Evolutionary conservation across 164 flowering plant species (phyloP).

Genomic region (Vitis riparia): DNA sequence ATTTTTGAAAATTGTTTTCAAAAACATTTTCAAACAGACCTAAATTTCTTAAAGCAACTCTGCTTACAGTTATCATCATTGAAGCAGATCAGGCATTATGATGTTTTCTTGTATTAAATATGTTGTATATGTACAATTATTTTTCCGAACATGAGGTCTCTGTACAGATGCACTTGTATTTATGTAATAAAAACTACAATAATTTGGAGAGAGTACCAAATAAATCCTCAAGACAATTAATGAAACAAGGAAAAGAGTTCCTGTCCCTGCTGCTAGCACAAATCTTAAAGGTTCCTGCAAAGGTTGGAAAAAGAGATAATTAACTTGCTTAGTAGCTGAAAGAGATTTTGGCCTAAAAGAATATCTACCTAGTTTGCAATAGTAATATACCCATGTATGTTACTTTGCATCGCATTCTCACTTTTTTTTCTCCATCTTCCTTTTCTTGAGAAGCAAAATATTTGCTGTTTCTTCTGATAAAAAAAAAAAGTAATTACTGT

Average conservation of each 20-base stretch:
- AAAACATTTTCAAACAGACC: too few species aligned
- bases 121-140: too few species aligned
- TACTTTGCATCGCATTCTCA: neutral
- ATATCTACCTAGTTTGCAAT: too few species aligned
- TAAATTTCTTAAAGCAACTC: too few species aligned
- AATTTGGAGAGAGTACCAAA: slow-evolving; percentile 48
- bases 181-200: neutral
- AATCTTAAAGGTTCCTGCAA: slow-evolving; percentile 90
- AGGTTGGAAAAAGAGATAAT: neutral
- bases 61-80: neutral
- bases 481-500: neutral
- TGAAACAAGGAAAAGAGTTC: slow-evolving; percentile 88
- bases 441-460: neutral
- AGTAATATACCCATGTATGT: too few species aligned
- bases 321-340: neutral
- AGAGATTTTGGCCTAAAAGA: too few species aligned
- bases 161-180: neutral
- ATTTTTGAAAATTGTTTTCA: too few species aligned
- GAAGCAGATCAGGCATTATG: neutral
- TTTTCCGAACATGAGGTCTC: too few species aligned
- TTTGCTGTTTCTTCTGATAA: neutral
- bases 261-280: slow-evolving; percentile 84
- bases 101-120: too few species aligned
- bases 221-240: slow-evolving; percentile 82
- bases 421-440: neutral